phyloP scores from a whole-genome alignment of 306 rosid genomes.

The Morella rubra region DNA sequence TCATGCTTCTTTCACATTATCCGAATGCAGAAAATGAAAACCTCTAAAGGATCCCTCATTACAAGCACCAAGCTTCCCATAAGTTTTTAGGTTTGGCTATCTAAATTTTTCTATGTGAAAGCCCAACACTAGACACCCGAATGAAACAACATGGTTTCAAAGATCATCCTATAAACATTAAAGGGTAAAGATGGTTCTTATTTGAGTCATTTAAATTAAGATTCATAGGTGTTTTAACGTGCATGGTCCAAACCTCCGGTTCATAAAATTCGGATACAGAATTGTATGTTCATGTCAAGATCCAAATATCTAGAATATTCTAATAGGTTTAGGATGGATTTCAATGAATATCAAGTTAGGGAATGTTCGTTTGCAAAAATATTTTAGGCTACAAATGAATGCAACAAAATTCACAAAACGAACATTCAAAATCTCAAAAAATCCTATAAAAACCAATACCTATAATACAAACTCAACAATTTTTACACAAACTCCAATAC shows the following conservation, averaged over 20 bases:
- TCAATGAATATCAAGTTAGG: background rate
- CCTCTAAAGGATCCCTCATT: no score
- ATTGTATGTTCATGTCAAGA: background rate
- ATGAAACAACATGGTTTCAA: background rate
- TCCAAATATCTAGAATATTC: background rate
- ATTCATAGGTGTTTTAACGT: background rate
- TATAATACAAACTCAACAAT: no score
- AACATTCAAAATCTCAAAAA: no score
- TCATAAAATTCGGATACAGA: background rate
- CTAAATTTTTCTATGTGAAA: background rate
- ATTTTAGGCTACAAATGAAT: no score
- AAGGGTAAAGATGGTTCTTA: background rate
- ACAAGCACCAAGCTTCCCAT: no score
- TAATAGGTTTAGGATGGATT: background rate
- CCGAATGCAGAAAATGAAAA: no score
- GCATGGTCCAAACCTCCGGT: background rate
- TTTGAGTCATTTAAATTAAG: background rate
- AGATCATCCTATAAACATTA: background rate
- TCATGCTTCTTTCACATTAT: no score
- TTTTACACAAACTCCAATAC: no score
- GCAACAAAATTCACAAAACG: no score
- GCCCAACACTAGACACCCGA: background rate
- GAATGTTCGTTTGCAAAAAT: no score
- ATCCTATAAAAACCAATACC: no score
- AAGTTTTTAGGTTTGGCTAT: background rate